Evolutionary conservation across 192 early-diverging fungal species (phyloP), one percentile per base, ranked within the genome.

Genomic region (Funneliformis geosporum): DNA sequence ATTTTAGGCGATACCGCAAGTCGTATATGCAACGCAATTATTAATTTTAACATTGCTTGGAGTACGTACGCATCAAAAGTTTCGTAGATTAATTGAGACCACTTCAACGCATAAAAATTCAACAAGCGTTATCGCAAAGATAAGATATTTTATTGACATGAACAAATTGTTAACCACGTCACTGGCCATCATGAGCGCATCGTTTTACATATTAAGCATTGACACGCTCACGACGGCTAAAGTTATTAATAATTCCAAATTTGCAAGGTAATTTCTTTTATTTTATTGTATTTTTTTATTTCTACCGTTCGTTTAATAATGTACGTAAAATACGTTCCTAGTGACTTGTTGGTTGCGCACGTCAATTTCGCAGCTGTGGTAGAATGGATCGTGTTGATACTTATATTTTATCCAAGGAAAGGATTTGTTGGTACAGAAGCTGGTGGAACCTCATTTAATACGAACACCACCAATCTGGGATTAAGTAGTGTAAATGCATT

Each of bases 11-110:
- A 40, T 84, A 50, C 83, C 83, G 33, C 73, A 82, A 60, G 40
- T 82, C 18, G 77, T 79, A 2, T 84, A 73, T 73, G 76, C 65
- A 43, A 27, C 62, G 21, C 28, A 71, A 76, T 73, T 74, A 11
- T 42, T 84, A 0, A n/a, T 76, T 18, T 38, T 76, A 25, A 55
- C n/a, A 33, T 2, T 72, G 16, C 61, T 84, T 10, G 81, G 81
- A 23, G 33, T 84, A 39, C 65, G 67, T 38, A 80, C 81, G 2
- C 81, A 84, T 55, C 60, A 73, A 12, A 69, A 81, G 25, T 84
- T 84, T 50, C 27, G 27, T 25, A 75, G 44, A 7, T 72, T 84
- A 16, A 75, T 82, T 25, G 23, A 60, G 16, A 77, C 23, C 62
- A 76, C 74, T 27, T 28, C 21, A 5, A 16, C 11, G 6, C 8